Base-by-base conservation (phyloP, 2,329 filamentous ascomycete species). In the Cladophialophora exuberans region DNA sequence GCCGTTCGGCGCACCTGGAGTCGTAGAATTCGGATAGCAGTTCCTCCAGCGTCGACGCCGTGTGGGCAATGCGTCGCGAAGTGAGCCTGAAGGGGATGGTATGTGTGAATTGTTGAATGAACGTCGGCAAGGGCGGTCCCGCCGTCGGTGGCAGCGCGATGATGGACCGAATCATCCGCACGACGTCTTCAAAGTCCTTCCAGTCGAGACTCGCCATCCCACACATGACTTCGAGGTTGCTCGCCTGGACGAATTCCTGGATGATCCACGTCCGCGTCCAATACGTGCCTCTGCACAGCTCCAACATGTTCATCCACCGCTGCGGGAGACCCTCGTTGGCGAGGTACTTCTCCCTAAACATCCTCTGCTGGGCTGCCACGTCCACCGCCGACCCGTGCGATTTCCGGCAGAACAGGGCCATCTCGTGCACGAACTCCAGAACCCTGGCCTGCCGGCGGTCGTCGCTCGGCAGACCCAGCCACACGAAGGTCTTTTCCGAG, bases 161-260 rank as follows among this genome's bases (percentile, higher is more conserved):
- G 18, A 53, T 35, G 4, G 52, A 44, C 15, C 53, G 42, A 9
- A 60, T 31, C 25, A 38, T 17, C 26, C 51, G 70, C 22, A 75
- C 69, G 0, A 72, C 68, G 4, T 68, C 75, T 6, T 70, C 73
- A 51, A 74, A 75, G 54, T 70, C 68, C 3, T 67, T 70, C 63
- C 72, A 73, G 17, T 70, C 66, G 4, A 73, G 69, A 70, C 72
- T 74, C 48, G 73, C 71, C 3, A 70, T 74, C 20, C 64, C 63
- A 23, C 61, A 61, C 9, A 58, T 28, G 6, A 64, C 54, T 38
- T 64, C 48, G 38, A 66, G 41, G 6, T 45, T 26, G 50, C 52
- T 53, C 22, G 59, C 62, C 42, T 62, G 57, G 10, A 62, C 39
- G 41, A 65, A 65, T 46, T 66, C 64, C 48, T 66, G 64, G 9